Conservation (phyloP, 1,284 basidiomycete species). For the Cutaneotrichosporon sp. region DNA sequence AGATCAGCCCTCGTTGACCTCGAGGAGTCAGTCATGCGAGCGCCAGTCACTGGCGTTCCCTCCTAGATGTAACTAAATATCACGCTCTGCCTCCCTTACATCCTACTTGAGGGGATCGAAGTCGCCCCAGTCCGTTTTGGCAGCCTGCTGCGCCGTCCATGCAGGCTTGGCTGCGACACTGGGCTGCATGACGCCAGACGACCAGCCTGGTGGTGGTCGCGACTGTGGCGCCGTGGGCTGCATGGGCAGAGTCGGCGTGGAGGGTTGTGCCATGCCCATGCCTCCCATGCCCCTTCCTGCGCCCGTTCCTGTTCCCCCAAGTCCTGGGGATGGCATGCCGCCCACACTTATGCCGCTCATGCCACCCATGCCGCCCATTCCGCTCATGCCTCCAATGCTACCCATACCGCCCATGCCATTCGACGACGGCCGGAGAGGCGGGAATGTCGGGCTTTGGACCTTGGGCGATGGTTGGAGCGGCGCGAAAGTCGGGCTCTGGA, state of each 20-base stretch:
- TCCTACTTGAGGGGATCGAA: conserved; percentile 45
- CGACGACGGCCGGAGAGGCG: conserved; percentile 9
- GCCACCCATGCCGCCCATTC: background rate
- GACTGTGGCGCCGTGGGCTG: background rate
- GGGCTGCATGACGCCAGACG: conserved; percentile 42
- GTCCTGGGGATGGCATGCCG: too few relatives aligned
- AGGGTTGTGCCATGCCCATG: background rate
- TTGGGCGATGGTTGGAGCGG: conserved; percentile 10
- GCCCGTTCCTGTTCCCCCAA: too few relatives aligned
- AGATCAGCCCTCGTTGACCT: too few relatives aligned
- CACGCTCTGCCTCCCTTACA: too few relatives aligned
- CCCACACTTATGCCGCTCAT: background rate
- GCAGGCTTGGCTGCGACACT: conserved; percentile 30
- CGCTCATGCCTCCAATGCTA: background rate
- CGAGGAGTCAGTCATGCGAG: too few relatives aligned
- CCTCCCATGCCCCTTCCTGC: background rate
- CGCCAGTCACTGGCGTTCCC: too few relatives aligned
- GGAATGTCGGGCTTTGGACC: background rate
- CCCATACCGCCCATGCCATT: conserved; percentile 1
- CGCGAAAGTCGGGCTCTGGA: background rate
- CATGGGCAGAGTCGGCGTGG: conserved; percentile 6
- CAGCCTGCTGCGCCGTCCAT: conserved; percentile 19
- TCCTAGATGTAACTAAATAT: too few relatives aligned
- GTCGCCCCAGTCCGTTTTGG: conserved; percentile 41
- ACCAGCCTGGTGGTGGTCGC: conserved; percentile 41